These are phyloP conservation scores for Coemansia sp. DNA, from an alignment of 192 early-diverging fungal species.

Conservation along the genomic window DNA sequence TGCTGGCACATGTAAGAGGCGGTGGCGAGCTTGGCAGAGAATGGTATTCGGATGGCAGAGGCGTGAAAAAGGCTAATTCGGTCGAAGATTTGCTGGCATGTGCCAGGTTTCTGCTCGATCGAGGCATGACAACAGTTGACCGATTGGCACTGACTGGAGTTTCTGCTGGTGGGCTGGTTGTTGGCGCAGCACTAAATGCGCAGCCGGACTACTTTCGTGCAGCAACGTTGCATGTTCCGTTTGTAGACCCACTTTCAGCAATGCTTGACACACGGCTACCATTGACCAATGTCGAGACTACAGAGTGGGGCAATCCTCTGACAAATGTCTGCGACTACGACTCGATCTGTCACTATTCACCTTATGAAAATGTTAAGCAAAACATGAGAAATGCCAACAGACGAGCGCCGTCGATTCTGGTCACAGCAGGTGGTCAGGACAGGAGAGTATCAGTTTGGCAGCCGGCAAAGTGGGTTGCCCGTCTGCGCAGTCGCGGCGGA, in stretches of 20 bases:
- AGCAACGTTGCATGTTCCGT: constrained; percentile 73
- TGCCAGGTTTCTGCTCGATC: constrained; percentile 61
- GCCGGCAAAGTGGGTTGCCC: constrained; percentile 84
- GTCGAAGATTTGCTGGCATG: constrained; percentile 71
- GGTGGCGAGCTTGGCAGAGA: constrained; percentile 72
- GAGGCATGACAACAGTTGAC: constrained; percentile 54
- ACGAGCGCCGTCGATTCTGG: constrained; percentile 60
- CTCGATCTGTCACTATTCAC: constrained; percentile 60
- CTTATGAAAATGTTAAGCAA: constrained; percentile 62
- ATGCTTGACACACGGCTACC: constrained; percentile 76
- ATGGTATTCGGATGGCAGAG: constrained; percentile 78
- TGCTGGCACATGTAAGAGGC: constrained; percentile 79
- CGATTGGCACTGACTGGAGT: constrained; percentile 65
- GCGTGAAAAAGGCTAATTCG: constrained; percentile 68
- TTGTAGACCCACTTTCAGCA: constrained; percentile 82
- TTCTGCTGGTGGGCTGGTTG: constrained; percentile 76
- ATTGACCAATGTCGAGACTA: constrained; percentile 66
- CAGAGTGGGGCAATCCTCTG: constrained; percentile 74
- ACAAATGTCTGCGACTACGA: constrained; percentile 54
- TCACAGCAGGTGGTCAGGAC: constrained; percentile 76
- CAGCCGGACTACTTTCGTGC: constrained; percentile 72
- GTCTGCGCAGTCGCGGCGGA: constrained; percentile 55
- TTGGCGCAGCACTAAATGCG: constrained; percentile 66
- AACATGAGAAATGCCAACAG: too few relatives aligned
- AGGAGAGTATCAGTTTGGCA: constrained; percentile 80